Base-by-base conservation (phyloP, 495 filamentous ascomycete species). In the Penicillium angulare region DNA sequence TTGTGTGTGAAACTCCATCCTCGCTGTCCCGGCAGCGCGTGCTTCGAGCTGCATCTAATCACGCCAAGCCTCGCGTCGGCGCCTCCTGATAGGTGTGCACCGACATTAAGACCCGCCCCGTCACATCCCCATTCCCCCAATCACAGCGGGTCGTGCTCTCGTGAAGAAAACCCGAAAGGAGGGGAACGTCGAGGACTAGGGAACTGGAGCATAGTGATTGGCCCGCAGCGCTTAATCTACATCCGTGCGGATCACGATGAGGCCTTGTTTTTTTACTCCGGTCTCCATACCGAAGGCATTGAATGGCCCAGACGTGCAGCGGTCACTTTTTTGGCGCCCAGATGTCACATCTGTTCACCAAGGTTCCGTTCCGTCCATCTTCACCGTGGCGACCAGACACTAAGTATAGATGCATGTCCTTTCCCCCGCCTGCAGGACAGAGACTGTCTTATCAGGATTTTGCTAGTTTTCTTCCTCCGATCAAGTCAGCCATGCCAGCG, bases 391-490 rank as follows among this genome's bases (percentile, higher is more conserved):
- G 27, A 33, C 18, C 10, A 10, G 9, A 33, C 7, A 17, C 60
- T 63, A 63, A 60, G 53, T 63, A 60, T 63, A 63, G 60, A 60
- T 50, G 47, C 45, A 49, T 63, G 49, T 47, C 46, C 40, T 44
- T 43, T 41, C 53, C 42, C 53, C 44, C 40, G 45, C 52, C 38
- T 45, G 49, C 24, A 48, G n/a, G n/a, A n/a, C n/a, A n/a, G n/a
- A n/a, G n/a, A n/a, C n/a, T n/a, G n/a, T n/a, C n/a, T n/a, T n/a
- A n/a, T n/a, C n/a, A n/a, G n/a, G n/a, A n/a, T 23, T 22, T 23
- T 21, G 15, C 43, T 12, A 20, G n/a, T n/a, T 18, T 31, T n/a
- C 8, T 55, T 49, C 22, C 26, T n/a, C 35, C 21, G 15, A 41
- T 15, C 38, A 41, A 29, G 16, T n/a, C 29, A 44, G 52, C 42